Base-by-base conservation (phyloP, 2,329 filamentous ascomycete species). In the Colletotrichum gigasporum region DNA sequence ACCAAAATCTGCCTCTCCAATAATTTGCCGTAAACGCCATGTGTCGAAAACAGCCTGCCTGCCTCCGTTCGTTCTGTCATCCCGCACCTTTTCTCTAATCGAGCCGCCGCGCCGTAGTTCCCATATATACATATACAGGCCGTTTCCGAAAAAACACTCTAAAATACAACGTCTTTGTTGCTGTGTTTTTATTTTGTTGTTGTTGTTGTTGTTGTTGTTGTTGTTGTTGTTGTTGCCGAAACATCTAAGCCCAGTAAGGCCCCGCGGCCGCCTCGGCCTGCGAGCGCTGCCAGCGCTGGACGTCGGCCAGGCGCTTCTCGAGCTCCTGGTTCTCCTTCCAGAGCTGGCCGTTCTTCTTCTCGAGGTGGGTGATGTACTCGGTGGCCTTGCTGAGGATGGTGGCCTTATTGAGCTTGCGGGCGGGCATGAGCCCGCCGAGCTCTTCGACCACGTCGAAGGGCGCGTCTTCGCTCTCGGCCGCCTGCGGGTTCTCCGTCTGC, bases 351-450 rank as follows among this genome's bases (percentile, higher is more conserved):
- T 78, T 78, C 66, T 71, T 73, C 68, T 73, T 72, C 67, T 78
- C 76, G 5, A 78, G 71, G 60, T 77, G 74, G 1, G 71, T 67
- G 55, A 78, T 78, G 68, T 78, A 78, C 61, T 78, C 76, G 44
- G 76, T 77, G 5, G 76, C 76, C 59, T 78, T 78, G 71, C 74
- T 77, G 44, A 78, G 74, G 51, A 81, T 79, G 3, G 78, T 80
- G 4, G 77, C 78, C 71, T 80, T 80, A 72, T 80, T 80, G 42
- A 80, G 74, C 70, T 79, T 80, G 67, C 75, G 74, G 1, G 74
- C 74, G 1, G 75, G 76, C 30, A 72, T 67, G 16, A 78, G 67
- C 6, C 75, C 75, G 62, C 70, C 70, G 34, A 74, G 58, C 67
- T 74, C 70, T 42, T 72, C 71, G 41, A 66, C 65, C 24, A 65